phyloP scores from a whole-genome alignment of 768 basidiomycete genomes.

The Artomyces pyxidatus region DNA sequence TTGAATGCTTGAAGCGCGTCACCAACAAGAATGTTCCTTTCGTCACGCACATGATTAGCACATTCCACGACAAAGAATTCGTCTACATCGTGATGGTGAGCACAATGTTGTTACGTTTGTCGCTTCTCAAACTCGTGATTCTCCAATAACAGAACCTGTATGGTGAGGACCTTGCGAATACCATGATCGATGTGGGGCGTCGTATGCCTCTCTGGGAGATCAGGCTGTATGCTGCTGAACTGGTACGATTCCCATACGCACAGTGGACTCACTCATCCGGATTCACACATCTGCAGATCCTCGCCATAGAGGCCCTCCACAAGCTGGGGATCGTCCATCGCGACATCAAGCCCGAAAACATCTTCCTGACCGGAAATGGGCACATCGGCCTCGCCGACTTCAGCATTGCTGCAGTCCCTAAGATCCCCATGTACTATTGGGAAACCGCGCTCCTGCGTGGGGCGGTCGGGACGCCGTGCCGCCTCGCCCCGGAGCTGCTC shows the following conservation, averaged over 20 bases:
- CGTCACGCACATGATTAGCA: not conserved
- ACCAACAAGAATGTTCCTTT: not conserved
- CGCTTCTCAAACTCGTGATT: too few relatives aligned
- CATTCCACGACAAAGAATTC: not conserved
- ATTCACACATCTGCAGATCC: not conserved
- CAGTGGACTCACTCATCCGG: not conserved
- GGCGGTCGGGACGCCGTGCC: not conserved
- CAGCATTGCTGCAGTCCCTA: not conserved
- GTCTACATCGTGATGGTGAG: not conserved
- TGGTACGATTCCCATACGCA: not conserved
- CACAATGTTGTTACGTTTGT: not conserved
- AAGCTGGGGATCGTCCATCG: constrained; percentile 1
- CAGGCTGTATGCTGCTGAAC: not conserved
- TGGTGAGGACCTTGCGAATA: not conserved
- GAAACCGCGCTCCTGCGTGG: too few relatives aligned
- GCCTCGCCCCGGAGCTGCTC: not conserved
- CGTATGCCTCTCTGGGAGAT: not conserved
- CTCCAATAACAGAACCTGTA: not conserved
- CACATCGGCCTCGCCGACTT: constrained; percentile 3
- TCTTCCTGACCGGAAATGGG: not conserved
- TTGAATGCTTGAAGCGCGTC: not conserved
- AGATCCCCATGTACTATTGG: not conserved
- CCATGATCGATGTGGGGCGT: not conserved
- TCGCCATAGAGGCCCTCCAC: constrained; percentile 4
- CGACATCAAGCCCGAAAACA: constrained; percentile 7